A percentile compares a stretch with the other conserved stretches of the same genome.
phyloP scores from a whole-genome alignment of 306 rosid genomes.

The Vigna hirtella region DNA sequence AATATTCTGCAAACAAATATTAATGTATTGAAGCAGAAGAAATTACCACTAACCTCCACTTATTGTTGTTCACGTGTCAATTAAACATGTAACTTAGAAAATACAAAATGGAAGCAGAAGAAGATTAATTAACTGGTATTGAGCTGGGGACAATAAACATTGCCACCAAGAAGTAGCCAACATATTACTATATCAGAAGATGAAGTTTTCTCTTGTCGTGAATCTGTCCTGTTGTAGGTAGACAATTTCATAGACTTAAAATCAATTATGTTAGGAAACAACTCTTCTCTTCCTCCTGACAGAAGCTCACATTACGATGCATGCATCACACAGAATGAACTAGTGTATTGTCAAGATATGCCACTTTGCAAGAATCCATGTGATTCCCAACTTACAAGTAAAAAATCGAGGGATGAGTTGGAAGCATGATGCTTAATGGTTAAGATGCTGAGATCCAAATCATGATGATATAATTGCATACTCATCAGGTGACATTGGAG shows the following conservation, averaged over 20 bases:
- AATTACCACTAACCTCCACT: not conserved
- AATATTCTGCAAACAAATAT: not conserved
- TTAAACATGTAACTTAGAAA: constrained; percentile 37
- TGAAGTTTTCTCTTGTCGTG: constrained; percentile 24
- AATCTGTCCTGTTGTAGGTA: constrained; percentile 27
- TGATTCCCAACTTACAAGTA: too few species aligned
- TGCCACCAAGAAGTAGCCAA: not conserved
- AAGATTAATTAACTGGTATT: constrained; percentile 14
- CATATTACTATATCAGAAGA: constrained; percentile 1
- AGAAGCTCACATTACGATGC: constrained; percentile 28
- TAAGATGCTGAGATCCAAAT: constrained; percentile 23
- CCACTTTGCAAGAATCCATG: constrained; percentile 16
- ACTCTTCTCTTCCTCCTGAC: constrained; percentile 30
- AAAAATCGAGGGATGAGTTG: constrained; percentile 15
- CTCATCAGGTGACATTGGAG: constrained; percentile 37
- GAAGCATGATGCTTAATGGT: constrained; percentile 14
- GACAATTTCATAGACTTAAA: constrained; percentile 38
- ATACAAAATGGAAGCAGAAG: constrained; percentile 28
- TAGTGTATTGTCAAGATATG: constrained; percentile 41
- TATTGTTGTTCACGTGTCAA: constrained; percentile 36
- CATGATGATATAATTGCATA: constrained; percentile 26
- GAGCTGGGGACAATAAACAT: constrained; percentile 48
- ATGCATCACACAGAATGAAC: not conserved
- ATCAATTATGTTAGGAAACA: constrained; percentile 13
- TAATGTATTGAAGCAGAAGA: constrained; percentile 3